Conservation (phyloP, 805 yeast species). For the Yamadazyma philogaea region DNA sequence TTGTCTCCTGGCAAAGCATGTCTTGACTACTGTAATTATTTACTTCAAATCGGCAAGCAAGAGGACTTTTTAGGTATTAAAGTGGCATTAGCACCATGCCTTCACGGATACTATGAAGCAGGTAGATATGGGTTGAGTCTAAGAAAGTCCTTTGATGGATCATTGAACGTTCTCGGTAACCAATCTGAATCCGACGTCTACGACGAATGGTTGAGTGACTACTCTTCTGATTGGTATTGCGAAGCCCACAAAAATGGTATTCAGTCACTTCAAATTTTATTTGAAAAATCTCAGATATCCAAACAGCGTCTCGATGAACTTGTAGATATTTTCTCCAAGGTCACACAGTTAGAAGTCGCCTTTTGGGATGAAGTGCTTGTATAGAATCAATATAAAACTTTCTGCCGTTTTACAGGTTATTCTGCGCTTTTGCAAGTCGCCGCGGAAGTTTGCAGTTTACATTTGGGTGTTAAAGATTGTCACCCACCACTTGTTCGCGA, state of each 20-base stretch:
- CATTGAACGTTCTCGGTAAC: conserved; percentile 8
- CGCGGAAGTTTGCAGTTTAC: neutral
- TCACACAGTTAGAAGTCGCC: conserved; percentile 55
- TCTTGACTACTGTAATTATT: conserved; percentile 56
- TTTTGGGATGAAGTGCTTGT: conserved; percentile 60
- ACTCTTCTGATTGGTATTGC: conserved; percentile 55
- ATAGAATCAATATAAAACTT: neutral
- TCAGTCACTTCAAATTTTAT: conserved; percentile 43
- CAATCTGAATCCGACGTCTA: conserved; percentile 30
- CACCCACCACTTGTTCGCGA: conserved; percentile 2
- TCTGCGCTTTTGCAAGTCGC: neutral
- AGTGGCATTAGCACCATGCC: conserved; percentile 71
- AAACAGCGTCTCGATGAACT: conserved; percentile 48
- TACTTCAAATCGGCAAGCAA: conserved; percentile 49
- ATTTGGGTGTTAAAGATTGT: neutral
- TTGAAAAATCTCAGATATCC: conserved; percentile 32
- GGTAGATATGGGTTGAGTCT: conserved; percentile 29
- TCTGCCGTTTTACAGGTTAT: neutral
- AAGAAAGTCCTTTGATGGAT: conserved; percentile 4
- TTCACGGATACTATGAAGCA: conserved; percentile 68
- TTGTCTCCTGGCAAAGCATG: conserved; percentile 57
- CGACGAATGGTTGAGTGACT: conserved; percentile 60
- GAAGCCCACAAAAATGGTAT: conserved; percentile 53
- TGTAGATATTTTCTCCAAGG: conserved; percentile 57
- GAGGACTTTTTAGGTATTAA: conserved; percentile 63